Evolutionary conservation across 345 rosid species (phyloP).

Genomic region (Kandelia obovata): DNA sequence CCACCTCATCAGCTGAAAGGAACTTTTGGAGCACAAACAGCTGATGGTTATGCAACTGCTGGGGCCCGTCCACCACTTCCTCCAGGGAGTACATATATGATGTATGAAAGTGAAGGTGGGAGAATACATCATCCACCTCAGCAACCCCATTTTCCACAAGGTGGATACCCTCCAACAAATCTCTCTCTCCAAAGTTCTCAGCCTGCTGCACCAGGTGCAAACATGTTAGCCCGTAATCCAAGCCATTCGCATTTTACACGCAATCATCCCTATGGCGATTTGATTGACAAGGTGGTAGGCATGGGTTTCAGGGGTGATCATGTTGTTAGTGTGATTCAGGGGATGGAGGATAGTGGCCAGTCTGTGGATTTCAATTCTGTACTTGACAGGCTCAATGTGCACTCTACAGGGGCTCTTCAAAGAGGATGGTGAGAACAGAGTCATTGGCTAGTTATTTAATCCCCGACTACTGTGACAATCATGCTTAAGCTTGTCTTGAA

Average conservation of each 20-base stretch:
- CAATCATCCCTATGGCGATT: conserved; percentile 62
- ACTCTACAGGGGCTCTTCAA: conserved; percentile 60
- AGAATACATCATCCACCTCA: conserved; percentile 57
- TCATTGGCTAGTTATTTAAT: background rate
- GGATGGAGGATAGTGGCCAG: conserved; percentile 95
- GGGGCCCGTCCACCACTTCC: conserved; percentile 55
- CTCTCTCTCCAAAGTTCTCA: conserved; percentile 47
- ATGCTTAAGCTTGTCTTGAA: conserved; percentile 1
- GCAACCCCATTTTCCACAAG: conserved; percentile 63
- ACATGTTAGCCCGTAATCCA: conserved; percentile 40
- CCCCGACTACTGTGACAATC: background rate
- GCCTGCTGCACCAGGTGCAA: conserved; percentile 36
- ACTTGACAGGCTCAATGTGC: conserved; percentile 71
- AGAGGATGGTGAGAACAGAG: conserved; percentile 63
- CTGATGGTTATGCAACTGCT: conserved; percentile 60
- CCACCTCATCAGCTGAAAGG: conserved; percentile 71
- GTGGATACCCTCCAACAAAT: conserved; percentile 54
- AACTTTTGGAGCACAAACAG: conserved; percentile 46
- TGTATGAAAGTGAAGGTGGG: conserved; percentile 63
- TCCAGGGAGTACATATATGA: conserved; percentile 60
- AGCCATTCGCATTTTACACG: conserved; percentile 49
- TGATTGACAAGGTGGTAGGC: conserved; percentile 78
- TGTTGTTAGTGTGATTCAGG: conserved; percentile 66
- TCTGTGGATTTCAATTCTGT: conserved; percentile 78
- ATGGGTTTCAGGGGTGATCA: conserved; percentile 95